Conservation (phyloP, 768 basidiomycete species). For the Gyrodon lividus region DNA sequence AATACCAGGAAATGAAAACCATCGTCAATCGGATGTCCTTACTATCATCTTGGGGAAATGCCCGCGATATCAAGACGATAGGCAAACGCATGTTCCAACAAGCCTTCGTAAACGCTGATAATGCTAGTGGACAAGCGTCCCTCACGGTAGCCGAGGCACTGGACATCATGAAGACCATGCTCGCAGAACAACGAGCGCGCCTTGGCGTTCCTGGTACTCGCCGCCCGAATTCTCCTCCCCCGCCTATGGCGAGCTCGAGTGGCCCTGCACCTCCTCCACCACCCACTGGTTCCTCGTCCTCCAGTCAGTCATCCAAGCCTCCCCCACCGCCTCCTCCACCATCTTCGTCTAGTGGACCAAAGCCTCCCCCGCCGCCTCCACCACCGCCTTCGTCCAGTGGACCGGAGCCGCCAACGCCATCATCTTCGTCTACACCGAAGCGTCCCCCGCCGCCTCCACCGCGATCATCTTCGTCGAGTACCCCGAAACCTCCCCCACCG, state of each 20-base stretch:
- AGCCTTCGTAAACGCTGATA: constrained; percentile 33
- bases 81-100: constrained; percentile 45
- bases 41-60: constrained; percentile 67
- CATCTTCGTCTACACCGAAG: background rate
- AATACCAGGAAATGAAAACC: constrained; percentile 32
- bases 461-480: background rate
- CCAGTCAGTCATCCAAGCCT: constrained; percentile 18
- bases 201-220: constrained; percentile 20
- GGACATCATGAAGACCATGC: constrained; percentile 22
- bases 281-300: constrained; percentile 17
- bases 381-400: background rate
- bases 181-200: constrained; percentile 22
- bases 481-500: background rate
- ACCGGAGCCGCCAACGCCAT: constrained; percentile 1
- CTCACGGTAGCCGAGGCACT: constrained; percentile 33
- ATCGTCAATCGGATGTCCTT: constrained; percentile 42
- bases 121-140: no score
- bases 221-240: background rate
- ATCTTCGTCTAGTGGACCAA: background rate
- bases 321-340: constrained; percentile 21
- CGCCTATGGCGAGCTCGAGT: constrained; percentile 23
- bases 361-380: constrained; percentile 11
- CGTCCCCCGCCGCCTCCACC: constrained; percentile 9
- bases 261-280: constrained; percentile 19
- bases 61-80: constrained; percentile 58